These are phyloP conservation scores for Erythrobasidium yunnanense DNA, from an alignment of 768 basidiomycete genomes.

Conservation along the genomic window DNA sequence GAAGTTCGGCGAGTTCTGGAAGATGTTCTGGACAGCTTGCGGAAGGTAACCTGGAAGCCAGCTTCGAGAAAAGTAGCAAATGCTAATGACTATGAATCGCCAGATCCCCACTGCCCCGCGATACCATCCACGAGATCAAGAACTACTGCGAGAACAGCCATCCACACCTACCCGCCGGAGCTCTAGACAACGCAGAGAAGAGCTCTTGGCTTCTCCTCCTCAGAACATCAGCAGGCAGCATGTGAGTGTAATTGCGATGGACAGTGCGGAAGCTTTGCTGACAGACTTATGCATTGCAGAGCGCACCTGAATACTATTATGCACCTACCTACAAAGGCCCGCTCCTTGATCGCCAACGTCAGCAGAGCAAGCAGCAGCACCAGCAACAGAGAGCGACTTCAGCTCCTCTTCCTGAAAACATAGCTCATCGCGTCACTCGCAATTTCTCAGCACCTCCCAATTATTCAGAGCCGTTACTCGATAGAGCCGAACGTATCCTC, in stretches of 20 bases:
- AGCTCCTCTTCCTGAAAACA: background rate
- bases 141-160: background rate
- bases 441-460: constrained; percentile 23
- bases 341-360: background rate
- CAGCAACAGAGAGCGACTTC: background rate
- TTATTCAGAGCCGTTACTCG: constrained; percentile 53
- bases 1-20: constrained; percentile 3
- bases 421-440: background rate
- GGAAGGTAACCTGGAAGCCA: background rate
- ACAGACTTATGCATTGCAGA: no score
- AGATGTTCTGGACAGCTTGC: constrained; percentile 22
- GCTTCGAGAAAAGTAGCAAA: no score
- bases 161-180: background rate
- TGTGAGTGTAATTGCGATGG: no score
- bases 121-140: background rate
- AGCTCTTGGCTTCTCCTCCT: background rate
- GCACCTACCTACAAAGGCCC: background rate
- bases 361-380: background rate
- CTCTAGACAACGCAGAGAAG: background rate
- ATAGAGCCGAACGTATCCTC: constrained; percentile 65
- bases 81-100: no score
- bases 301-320: background rate
- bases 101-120: no score
- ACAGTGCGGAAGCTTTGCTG: no score
- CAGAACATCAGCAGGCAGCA: background rate